These are phyloP conservation scores for Naegleria fowleri DNA, from an alignment of 208 protist genomes.

Conservation along the genomic window DNA sequence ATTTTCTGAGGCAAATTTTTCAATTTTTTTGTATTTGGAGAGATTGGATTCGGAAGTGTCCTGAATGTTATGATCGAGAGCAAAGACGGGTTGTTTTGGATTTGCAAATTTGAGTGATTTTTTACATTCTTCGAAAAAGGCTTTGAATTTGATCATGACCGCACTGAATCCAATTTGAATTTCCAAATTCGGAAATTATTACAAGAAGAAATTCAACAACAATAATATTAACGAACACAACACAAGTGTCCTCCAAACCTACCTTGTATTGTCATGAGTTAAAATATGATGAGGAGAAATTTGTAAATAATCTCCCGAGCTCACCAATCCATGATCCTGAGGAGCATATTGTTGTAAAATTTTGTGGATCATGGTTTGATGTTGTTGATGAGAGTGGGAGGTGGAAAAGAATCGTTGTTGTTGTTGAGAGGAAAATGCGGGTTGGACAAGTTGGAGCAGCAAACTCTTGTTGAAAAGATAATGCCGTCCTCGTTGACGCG, in stretches of 20 bases:
- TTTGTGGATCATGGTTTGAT: slow-evolving; percentile 49
- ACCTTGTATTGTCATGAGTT: slow-evolving; percentile 48
- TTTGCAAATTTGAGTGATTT: slow-evolving; percentile 36
- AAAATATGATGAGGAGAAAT: slow-evolving; percentile 55
- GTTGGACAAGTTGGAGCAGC: too few species aligned
- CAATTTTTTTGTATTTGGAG: slow-evolving; percentile 54
- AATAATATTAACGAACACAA: not conserved
- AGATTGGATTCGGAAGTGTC: slow-evolving; percentile 52
- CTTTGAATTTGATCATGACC: slow-evolving; percentile 55
- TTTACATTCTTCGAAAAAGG: slow-evolving; percentile 32
- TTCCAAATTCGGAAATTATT: too few species aligned
- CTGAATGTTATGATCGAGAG: slow-evolving; percentile 65
- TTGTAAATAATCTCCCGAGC: slow-evolving; percentile 50
- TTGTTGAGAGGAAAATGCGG: too few species aligned
- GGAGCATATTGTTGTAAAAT: slow-evolving; percentile 43
- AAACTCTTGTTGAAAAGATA: too few species aligned
- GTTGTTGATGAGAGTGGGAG: not conserved
- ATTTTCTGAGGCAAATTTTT: slow-evolving; percentile 45
- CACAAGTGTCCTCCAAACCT: not conserved
- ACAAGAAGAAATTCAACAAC: too few species aligned
- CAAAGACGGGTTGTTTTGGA: slow-evolving; percentile 55
- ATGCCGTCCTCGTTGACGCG: too few species aligned
- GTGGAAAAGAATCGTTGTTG: not conserved
- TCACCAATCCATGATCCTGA: slow-evolving; percentile 16
- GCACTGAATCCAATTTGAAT: slow-evolving; percentile 61